Evolutionary conservation across 371 early-diverging fungal species (phyloP).

Genomic region (Lichtheimia corymbifera): DNA sequence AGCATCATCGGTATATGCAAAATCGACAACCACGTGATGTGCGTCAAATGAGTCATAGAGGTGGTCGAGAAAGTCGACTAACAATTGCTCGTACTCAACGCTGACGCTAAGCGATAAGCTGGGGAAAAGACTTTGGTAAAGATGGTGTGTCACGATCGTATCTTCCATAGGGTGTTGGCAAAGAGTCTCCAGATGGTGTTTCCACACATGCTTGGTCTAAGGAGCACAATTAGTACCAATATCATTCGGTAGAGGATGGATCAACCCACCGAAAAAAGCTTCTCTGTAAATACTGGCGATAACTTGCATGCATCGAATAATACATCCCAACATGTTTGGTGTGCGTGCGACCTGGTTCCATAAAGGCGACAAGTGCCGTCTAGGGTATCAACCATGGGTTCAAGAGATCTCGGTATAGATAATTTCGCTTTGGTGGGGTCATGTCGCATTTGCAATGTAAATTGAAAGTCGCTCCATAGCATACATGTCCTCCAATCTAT

Average conservation of each 20-base stretch:
- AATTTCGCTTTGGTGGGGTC: not conserved
- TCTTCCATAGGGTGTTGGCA: slow-evolving; percentile 28
- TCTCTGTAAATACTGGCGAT: slow-evolving; percentile 16
- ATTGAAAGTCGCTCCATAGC: slow-evolving; percentile 21
- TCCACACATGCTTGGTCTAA: slow-evolving; percentile 20
- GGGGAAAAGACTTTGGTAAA: slow-evolving; percentile 23
- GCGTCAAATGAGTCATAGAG: slow-evolving; percentile 17
- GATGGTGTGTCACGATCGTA: slow-evolving; percentile 9
- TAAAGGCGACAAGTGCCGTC: not conserved
- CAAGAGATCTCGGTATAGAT: not conserved
- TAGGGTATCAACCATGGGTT: not conserved
- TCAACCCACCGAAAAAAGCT: slow-evolving; percentile 18
- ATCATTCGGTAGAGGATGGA: no score
- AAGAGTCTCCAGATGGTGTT: slow-evolving; percentile 19
- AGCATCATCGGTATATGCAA: not conserved
- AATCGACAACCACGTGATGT: not conserved
- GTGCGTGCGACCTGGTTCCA: not conserved
- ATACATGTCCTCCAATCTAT: slow-evolving; percentile 26
- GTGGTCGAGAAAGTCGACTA: slow-evolving; percentile 20
- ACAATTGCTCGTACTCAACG: slow-evolving; percentile 19
- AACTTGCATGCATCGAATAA: slow-evolving; percentile 25
- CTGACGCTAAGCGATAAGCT: slow-evolving; percentile 12
- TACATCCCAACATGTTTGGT: slow-evolving; percentile 14
- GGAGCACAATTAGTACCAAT: no score
- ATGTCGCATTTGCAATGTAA: not conserved